Base-by-base conservation (phyloP, 495 filamentous ascomycete species). In the Chaetomium cochliodes region DNA sequence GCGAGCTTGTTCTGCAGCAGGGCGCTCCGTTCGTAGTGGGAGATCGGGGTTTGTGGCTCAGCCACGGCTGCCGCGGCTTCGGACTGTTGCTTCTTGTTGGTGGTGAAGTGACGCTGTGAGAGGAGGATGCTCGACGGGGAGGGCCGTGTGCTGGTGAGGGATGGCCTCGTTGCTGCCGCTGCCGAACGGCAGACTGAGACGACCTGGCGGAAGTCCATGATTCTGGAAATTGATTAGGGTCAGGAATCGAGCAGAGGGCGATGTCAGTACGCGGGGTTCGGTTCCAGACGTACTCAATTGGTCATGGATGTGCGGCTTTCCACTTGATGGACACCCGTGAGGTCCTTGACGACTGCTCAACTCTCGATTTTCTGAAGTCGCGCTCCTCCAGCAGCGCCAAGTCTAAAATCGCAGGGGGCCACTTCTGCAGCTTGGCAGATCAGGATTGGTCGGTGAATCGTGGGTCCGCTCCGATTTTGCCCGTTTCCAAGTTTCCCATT, bases 201-300 rank as follows among this genome's bases (percentile, higher is more conserved):
- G 58, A 65, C 62, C 39, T 63, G 72, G 41, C 71, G 70, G 67
- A 70, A 49, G 58, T 68, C 70, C 72, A 74, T 75, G 67, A 60
- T 66, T 47, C 50, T 65, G 71, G 18, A 55, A 3, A 20, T 4
- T 7, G 2, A 22, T 44, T 16, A 18, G 22, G 54, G 23, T 65
- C 61, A 50, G 60, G 9, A 1, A 61, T 28, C 47, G 28, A 5
- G 26, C 15, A 6, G 6, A 22, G 16, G 18, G 3, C 5, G 25
- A 26, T n/a, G 51, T 13, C 6, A 46, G 11, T n/a, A 42, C 28
- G 3, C 28, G 3, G 28, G 28, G 6, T 2, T 6, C 28, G 6
- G 28, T 30, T 30, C 42, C n/a, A 20, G 25, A 37, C 44, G 11
- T 51, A 52, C 62, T 64, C 63, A 65, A 70, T 70, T 62, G 68